Evolutionary conservation across 768 basidiomycete genomes (phyloP), one percentile per base, ranked within the genome.

Genomic region (Lentinula edodes): DNA sequence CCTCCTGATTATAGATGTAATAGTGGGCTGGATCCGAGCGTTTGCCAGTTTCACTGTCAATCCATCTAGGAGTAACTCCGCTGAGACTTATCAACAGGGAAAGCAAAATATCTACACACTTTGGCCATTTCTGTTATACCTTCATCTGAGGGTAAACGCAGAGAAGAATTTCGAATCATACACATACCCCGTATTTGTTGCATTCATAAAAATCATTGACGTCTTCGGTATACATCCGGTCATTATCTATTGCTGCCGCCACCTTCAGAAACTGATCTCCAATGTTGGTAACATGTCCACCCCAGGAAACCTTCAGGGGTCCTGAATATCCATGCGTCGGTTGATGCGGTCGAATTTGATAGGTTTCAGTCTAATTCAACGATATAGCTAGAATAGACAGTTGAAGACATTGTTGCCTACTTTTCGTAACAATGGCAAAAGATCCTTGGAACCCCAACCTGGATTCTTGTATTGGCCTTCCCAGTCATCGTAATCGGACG

Each of bases 401-500:
- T 12, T 10, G 15, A 46, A 61, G 10, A 6, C 36, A 3, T 28
- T 5, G 36, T 7, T 1, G 28, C 45, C 13, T 20, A 77, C 81
- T 76, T 81, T 82, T 60, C 65, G 73, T 18, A 79, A 62, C 0
- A 80, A 65, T 2, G 81, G 81, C 23, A 82, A 68, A 0, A 83
- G 68, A 18, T 77, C 73, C 12, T 72, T 62, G 3, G 76, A 77
- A 16, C 77, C 70, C 81, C 81, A 83, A 3, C 80, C 81, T 0
- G 69, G 54, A 60, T 81, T 80, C 9, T 71, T 72, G 66, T 9
- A 68, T 66, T 3, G 23, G 12, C 6, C 68, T 59, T 76, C 74
- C 81, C 81, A 81, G 51, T 77, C 78, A 43, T 82, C 78, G 28
- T 76, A 82, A 62, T 83, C 81, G 0, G 78, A 79, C 1, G 76